Percentiles rank a stretch among this genome's conserved stretches.
Conservation (phyloP, 1,284 basidiomycete species). For the Pseudozyma pruni region DNA sequence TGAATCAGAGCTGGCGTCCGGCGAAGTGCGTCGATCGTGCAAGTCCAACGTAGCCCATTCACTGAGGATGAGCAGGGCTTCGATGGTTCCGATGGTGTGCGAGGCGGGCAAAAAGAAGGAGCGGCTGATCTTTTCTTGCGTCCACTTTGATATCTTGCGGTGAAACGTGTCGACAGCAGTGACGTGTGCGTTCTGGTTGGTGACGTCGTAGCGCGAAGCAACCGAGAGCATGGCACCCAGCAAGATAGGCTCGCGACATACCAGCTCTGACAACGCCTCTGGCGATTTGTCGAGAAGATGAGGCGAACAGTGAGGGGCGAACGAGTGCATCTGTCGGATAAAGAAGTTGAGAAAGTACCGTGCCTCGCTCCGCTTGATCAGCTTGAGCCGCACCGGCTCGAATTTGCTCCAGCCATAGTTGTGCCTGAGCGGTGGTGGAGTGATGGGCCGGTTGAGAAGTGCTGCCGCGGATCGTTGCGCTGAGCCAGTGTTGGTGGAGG, state of each 20-base stretch:
- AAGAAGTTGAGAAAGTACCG: constrained; percentile 54
- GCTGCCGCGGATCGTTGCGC: constrained; percentile 30
- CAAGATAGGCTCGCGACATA: constrained; percentile 47
- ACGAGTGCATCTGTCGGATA: constrained; percentile 49
- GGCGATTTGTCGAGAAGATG: constrained; percentile 47
- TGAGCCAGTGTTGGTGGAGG: constrained; percentile 5
- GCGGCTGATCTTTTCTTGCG: constrained; percentile 51
- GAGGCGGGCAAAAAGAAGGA: constrained; percentile 49
- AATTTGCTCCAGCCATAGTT: constrained; percentile 53
- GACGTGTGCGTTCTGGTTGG: constrained; percentile 45
- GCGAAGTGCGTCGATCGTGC: constrained; percentile 43
- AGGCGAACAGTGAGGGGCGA: constrained; percentile 51
- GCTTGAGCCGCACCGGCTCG: constrained; percentile 51
- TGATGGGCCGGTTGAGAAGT: constrained; percentile 28
- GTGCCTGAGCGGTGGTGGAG: constrained; percentile 48
- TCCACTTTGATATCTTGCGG: constrained; percentile 53
- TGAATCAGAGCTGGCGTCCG: constrained; percentile 40
- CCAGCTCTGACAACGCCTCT: constrained; percentile 50
- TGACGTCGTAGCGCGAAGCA: constrained; percentile 49
- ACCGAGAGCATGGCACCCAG: constrained; percentile 56
- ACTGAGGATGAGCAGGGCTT: constrained; percentile 52
- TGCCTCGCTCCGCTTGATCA: constrained; percentile 48
- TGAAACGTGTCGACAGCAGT: constrained; percentile 47
- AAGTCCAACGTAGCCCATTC: constrained; percentile 54
- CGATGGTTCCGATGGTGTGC: constrained; percentile 53